Evolutionary conservation across 164 flowering plant genomes (phyloP).

Genomic region (Annona squamosa): DNA sequence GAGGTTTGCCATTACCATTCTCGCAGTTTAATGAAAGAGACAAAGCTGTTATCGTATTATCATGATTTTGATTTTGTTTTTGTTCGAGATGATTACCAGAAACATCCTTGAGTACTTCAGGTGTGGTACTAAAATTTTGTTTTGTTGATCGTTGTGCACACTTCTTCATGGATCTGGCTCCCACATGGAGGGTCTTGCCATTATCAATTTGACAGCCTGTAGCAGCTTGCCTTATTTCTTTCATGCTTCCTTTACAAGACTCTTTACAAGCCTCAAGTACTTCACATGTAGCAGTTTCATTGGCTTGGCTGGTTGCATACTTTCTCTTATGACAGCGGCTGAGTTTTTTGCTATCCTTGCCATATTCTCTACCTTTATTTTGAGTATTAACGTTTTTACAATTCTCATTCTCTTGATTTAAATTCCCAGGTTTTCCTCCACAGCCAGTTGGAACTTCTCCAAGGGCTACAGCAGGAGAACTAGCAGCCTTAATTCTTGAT

Average conservation of each 20-base stretch:
- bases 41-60: background rate
- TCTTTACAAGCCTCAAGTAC: background rate
- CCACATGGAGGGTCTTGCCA: conserved; percentile 5
- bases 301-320: background rate
- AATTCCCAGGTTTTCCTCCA: conserved; percentile 12
- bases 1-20: background rate
- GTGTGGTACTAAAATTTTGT: background rate
- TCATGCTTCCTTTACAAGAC: conserved; percentile 12
- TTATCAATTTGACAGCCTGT: conserved; percentile 5
- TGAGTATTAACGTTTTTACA: conserved; percentile 1
- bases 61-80: conserved; percentile 5
- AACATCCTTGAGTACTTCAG: conserved; percentile 8
- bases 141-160: background rate
- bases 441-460: conserved; percentile 10
- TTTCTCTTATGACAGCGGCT: background rate
- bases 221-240: conserved; percentile 10
- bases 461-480: conserved; percentile 5
- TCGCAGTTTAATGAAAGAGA: conserved; percentile 3
- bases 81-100: background rate
- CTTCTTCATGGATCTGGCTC: conserved; percentile 1
- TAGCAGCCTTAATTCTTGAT: background rate
- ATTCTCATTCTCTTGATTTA: conserved; percentile 1
- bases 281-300: background rate
- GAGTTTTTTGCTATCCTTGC: conserved; percentile 16
- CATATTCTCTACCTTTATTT: conserved; percentile 7